phyloP scores from a whole-genome alignment of 352 stramenopile species.

The Pythium aristosporum region DNA sequence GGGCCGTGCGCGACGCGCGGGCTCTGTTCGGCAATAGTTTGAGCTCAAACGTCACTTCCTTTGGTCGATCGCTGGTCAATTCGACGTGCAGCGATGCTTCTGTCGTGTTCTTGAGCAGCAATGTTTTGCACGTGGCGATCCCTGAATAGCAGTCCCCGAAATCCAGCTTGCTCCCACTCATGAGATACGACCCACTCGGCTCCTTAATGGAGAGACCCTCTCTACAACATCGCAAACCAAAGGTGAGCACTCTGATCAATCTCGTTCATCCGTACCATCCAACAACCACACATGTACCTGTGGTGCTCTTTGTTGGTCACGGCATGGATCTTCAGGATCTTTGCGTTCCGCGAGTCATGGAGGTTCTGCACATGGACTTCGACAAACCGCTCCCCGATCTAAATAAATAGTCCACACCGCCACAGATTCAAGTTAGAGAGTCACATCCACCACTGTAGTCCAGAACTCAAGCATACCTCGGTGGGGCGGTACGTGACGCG shows the following conservation, averaged over 20 bases:
- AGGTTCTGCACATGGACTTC: conserved; percentile 87
- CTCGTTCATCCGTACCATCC: background rate
- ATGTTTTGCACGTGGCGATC: conserved; percentile 77
- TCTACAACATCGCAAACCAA: conserved; percentile 28
- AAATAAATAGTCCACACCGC: background rate
- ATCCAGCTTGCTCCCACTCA: conserved; percentile 86
- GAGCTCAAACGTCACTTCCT: conserved; percentile 88
- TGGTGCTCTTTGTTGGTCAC: conserved; percentile 89
- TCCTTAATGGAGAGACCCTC: conserved; percentile 88
- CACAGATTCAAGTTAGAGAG: background rate
- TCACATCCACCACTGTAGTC: background rate
- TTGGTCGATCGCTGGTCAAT: conserved; percentile 80
- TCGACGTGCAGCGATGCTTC: conserved; percentile 84
- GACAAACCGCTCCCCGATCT: conserved; percentile 86
- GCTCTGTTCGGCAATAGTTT: conserved; percentile 79
- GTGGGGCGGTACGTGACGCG: conserved; percentile 82
- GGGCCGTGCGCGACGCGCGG: conserved; percentile 49
- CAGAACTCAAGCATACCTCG: conserved; percentile 42
- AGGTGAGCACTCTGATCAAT: background rate
- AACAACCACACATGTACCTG: conserved; percentile 35
- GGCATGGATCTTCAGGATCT: conserved; percentile 83
- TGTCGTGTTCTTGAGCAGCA: conserved; percentile 85
- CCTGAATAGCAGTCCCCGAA: conserved; percentile 89
- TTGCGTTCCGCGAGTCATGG: conserved; percentile 83
- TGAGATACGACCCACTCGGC: conserved; percentile 75